Evolutionary conservation across 2,329 filamentous ascomycete genomes (phyloP).

Genomic region (Trichoderma harzianum): DNA sequence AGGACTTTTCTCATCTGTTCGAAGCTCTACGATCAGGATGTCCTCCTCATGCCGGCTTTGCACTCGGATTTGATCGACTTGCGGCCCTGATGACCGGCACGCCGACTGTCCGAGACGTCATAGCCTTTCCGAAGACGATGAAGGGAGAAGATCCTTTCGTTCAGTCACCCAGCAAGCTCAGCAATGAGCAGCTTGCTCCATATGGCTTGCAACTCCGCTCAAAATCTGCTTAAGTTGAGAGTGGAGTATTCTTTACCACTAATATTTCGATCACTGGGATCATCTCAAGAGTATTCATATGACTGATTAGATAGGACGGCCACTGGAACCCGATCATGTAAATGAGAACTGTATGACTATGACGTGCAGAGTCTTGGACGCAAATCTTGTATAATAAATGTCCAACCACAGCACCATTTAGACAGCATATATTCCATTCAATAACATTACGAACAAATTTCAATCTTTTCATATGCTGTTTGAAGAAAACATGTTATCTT

Average conservation of each 20-base stretch:
- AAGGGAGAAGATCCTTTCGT: constrained; percentile 85
- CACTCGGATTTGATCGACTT: constrained; percentile 85
- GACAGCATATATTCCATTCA: background rate
- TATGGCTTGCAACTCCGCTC: constrained; percentile 42
- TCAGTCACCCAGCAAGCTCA: constrained; percentile 69
- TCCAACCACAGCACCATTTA: background rate
- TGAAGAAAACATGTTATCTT: background rate
- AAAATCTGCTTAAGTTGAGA: background rate
- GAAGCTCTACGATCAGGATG: constrained; percentile 80
- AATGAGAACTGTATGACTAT: background rate
- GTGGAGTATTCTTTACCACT: background rate
- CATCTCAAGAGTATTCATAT: background rate
- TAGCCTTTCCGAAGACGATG: constrained; percentile 93
- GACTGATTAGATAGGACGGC: background rate
- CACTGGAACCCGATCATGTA: background rate
- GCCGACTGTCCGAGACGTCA: constrained; percentile 82
- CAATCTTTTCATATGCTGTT: background rate
- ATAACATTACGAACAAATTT: background rate
- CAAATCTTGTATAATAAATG: constrained; percentile 5
- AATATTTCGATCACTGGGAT: background rate
- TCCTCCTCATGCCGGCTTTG: constrained; percentile 91
- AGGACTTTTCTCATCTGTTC: constrained; percentile 80
- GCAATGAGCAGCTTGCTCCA: constrained; percentile 49
- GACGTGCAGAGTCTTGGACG: background rate
- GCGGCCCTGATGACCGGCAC: constrained; percentile 75